Evolutionary conservation across 345 rosid genomes (phyloP), one percentile per base, ranked within the genome.

Genomic region (Eucalyptus urophylla): DNA sequence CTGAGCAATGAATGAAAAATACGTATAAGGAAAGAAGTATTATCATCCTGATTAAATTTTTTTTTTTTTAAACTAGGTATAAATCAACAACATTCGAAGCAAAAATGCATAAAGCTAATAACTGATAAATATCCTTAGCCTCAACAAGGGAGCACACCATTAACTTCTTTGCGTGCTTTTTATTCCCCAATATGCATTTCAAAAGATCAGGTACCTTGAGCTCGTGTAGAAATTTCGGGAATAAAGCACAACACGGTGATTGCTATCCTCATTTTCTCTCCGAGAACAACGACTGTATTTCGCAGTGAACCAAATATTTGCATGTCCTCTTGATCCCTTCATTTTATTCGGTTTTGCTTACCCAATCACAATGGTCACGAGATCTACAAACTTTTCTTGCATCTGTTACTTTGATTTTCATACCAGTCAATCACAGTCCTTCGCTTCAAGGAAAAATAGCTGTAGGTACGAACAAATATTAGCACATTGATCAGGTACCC

Each of bases 201-300:
- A 60, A 27, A 60, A 60, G 67, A 60, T 27, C 16, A 60, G 67
- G 67, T 27, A 60, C 67, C 58, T 53, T 53, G 58, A 53, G 58
- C 58, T 53, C 24, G 58, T 8, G 0, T 53, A 53, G 58, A 53
- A 53, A 53, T 19, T 53, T 53, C 24, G 8, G 31, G 69, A 60
- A 0, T 65, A n/a, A 0, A n/a, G 14, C 19, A n/a, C 76, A n/a
- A 65, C 0, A n/a, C 40, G 11, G 37, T 65, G 76, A 65, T 65
- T n/a, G 21, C 0, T 0, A 65, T 15, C 37, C 19, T n/a, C 40
- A 7, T 29, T 65, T 29, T 65, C 72, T 29, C 72, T 65, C 11
- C 10, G 0, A 65, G 37, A 65, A n/a, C 17, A 16, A 62, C 4
- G 72, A 65, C 16, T 2, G 33, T 29, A 29, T n/a, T 14, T 65